Evolutionary conservation across 2,329 filamentous ascomycete genomes (phyloP), one percentile per base, ranked within the genome.

Genomic region (Neocatenulostroma microsporum): DNA sequence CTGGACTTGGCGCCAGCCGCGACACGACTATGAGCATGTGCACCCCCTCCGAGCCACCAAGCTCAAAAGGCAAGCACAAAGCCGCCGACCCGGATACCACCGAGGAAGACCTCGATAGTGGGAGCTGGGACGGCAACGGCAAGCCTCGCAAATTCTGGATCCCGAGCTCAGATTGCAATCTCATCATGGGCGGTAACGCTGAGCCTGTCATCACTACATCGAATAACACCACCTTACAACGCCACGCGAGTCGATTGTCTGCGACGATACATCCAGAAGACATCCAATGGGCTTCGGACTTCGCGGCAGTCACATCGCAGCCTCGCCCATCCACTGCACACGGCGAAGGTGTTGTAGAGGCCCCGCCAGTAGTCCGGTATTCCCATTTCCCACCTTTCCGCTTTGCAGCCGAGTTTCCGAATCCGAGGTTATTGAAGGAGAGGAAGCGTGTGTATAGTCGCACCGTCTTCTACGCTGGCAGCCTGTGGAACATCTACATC

Each of bases 401-500:
- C 17, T 77, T 77, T 44, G 68, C 70, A 9, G 73, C 69, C 11
- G 72, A 76, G 41, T 76, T 77, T 35, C 71, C 70, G 0, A 72
- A 72, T 42, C 71, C 73, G 1, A 62, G 69, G 12, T 62, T 68
- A 5, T 57, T 76, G 17, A 76, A 75, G 40, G 73, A 76, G 49
- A 74, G 72, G 58, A 76, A 75, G 51, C 62, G 73, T 0, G 69
- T 76, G 7, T 76, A 76, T 50, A 73, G 68, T 9, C 66, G 71
- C 21, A 76, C 73, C 3, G 70, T 76, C 4, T 76, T 73, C 48
- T 77, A 77, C 41, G 72, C 72, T 3, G 73, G 73, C 2, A 70
- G 66, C 13, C 56, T 74, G 12, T 77, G 73, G 73, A 77, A 77
- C 45, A 70, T 77, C n/a, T 77, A 76, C 51, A 74, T 77, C 9